phyloP scores from a whole-genome alignment of 805 yeast genomes.

The Sungouiozyma intestinalis region DNA sequence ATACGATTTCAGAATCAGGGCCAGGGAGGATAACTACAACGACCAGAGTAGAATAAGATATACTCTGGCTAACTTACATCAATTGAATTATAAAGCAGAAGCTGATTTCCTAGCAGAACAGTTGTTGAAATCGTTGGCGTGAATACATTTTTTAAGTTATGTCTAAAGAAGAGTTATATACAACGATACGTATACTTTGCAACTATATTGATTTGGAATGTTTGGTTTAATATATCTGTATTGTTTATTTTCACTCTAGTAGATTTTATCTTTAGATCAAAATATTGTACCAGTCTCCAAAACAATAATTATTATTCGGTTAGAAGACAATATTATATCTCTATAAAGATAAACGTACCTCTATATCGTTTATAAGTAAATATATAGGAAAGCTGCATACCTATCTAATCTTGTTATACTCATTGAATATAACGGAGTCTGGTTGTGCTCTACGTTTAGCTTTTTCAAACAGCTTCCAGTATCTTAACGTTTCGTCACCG shows the following conservation, averaged over 20 bases:
- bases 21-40: constrained; percentile 74
- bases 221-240: too few species aligned
- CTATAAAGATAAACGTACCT: too few species aligned
- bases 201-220: neutral
- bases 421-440: constrained; percentile 57
- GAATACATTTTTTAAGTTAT: too few species aligned
- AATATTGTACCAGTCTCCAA: neutral
- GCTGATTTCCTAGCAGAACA: constrained; percentile 42
- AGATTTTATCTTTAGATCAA: too few species aligned
- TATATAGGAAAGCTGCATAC: neutral
- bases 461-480: constrained; percentile 92
- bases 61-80: constrained; percentile 45
- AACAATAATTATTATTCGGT: neutral
- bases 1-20: constrained; percentile 65
- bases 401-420: constrained; percentile 63
- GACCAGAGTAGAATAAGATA: constrained; percentile 70
- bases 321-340: neutral
- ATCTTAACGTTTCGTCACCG: constrained; percentile 91
- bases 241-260: too few species aligned
- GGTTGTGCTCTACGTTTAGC: constrained; percentile 47
- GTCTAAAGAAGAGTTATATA: too few species aligned
- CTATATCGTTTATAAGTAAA: too few species aligned
- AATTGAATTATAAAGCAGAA: constrained; percentile 49
- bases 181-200: neutral
- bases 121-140: constrained; percentile 15